Percentiles rank a stretch among this genome's conserved stretches.
These are phyloP conservation scores for Lasiosphaeria ovina DNA, from an alignment of 495 filamentous ascomycete species.

Conservation along the genomic window DNA sequence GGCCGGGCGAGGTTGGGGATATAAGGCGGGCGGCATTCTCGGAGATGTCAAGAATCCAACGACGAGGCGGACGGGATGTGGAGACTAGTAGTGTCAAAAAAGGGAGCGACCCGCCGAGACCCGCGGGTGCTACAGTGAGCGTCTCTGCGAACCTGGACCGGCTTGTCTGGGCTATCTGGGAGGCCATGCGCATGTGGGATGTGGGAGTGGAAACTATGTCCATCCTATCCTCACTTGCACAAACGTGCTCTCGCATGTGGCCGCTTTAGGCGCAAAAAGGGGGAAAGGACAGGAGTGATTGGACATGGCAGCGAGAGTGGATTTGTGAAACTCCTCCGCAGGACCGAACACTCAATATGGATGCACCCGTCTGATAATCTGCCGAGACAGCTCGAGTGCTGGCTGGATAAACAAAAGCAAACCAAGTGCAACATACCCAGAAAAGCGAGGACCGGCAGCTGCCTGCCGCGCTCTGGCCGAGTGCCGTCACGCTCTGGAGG, in stretches of 20 bases:
- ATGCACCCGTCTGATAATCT: constrained; percentile 33
- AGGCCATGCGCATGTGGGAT: constrained; percentile 1
- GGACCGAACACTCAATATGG: constrained; percentile 40
- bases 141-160: background rate
- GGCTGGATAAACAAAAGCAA: constrained; percentile 15
- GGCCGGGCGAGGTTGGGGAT: constrained; percentile 23
- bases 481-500: too few relatives aligned
- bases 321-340: constrained; percentile 41
- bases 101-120: background rate
- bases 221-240: constrained; percentile 6
- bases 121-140: too few relatives aligned
- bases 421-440: constrained; percentile 24
- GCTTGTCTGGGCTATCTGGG: background rate
- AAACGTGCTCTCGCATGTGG: constrained; percentile 19
- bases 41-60: constrained; percentile 1
- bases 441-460: constrained; percentile 11
- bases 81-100: background rate
- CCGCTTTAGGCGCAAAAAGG: constrained; percentile 21
- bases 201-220: constrained; percentile 4
- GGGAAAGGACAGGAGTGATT: constrained; percentile 33
- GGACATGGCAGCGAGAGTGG: constrained; percentile 29
- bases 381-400: constrained; percentile 29
- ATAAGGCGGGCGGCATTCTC: constrained; percentile 16
- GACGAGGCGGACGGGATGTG: background rate
- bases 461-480: background rate